phyloP scores from a whole-genome alignment of 768 basidiomycete species.

The Termitomyces sp. region DNA sequence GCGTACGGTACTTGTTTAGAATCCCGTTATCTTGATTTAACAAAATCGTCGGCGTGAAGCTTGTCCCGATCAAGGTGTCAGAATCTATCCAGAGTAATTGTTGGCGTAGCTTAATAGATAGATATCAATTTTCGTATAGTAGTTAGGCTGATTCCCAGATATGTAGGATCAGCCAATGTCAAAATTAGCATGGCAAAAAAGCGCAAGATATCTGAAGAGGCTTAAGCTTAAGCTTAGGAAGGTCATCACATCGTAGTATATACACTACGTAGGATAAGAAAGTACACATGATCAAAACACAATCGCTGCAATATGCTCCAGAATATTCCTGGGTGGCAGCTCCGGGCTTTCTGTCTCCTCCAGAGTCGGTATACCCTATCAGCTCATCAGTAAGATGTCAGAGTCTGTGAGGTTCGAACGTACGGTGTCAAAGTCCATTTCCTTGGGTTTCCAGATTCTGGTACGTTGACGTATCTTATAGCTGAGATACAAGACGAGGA shows the following conservation, averaged over 20 bases:
- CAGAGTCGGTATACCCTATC: conserved; percentile 59
- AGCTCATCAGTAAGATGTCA: background rate
- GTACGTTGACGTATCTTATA: conserved; percentile 41
- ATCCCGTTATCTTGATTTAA: background rate
- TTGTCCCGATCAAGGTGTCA: no score
- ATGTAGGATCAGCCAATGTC: no score
- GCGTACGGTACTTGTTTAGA: no score
- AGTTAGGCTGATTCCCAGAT: no score
- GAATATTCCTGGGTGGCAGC: conserved; percentile 44
- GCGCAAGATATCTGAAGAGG: background rate
- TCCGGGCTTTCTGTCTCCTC: conserved; percentile 66
- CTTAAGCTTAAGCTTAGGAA: background rate
- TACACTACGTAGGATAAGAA: background rate
- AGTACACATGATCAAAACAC: conserved; percentile 42
- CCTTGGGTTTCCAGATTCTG: conserved; percentile 48
- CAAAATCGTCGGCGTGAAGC: background rate
- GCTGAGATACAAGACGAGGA: conserved; percentile 38
- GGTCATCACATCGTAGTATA: background rate
- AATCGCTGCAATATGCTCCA: conserved; percentile 44
- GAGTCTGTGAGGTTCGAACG: conserved; percentile 13
- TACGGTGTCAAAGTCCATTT: conserved; percentile 74
- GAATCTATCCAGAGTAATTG: background rate
- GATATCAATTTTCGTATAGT: no score
- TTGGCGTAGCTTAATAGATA: background rate
- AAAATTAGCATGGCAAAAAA: background rate